Conservation (phyloP, 257 asterid genomes). For the Gentiana dahurica region DNA sequence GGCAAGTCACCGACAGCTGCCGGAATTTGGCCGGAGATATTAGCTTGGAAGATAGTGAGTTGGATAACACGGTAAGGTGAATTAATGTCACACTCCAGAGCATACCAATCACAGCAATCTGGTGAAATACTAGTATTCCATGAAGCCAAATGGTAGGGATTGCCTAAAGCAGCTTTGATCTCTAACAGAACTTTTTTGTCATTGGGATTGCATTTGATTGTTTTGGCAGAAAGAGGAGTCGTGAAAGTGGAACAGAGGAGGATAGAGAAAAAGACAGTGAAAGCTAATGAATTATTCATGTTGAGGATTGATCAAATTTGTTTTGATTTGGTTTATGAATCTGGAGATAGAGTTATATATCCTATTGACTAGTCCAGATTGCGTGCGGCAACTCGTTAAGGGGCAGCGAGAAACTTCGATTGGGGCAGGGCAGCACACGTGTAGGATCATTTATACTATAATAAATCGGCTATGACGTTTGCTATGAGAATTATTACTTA, state of each 20-base stretch:
- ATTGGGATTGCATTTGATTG: constrained; percentile 34
- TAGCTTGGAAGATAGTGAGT: constrained; percentile 17
- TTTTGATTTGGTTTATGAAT: too few relatives aligned
- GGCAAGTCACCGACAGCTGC: constrained; percentile 34
- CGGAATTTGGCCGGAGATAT: constrained; percentile 46
- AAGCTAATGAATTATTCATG: constrained; percentile 7
- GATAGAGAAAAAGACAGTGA: constrained; percentile 6
- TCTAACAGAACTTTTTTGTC: constrained; percentile 46
- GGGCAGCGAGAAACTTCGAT: too few relatives aligned
- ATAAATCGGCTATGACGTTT: too few relatives aligned
- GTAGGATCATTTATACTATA: too few relatives aligned
- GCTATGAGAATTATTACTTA: too few relatives aligned
- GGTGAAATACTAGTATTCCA: constrained; percentile 28
- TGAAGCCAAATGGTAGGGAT: constrained; percentile 38
- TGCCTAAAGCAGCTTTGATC: constrained; percentile 38
- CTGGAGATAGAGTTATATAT: too few relatives aligned
- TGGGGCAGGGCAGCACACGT: too few relatives aligned
- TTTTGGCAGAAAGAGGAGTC: constrained; percentile 5
- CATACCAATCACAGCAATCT: constrained; percentile 54
- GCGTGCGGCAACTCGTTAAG: too few relatives aligned
- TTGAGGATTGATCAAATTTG: background rate
- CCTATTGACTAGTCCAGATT: too few relatives aligned
- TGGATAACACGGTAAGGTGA: constrained; percentile 35
- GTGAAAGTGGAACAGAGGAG: constrained; percentile 10
- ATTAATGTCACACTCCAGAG: constrained; percentile 25